Evolutionary conservation across 208 protist species (phyloP).

Genomic region (Trypanosoma cruzi): DNA sequence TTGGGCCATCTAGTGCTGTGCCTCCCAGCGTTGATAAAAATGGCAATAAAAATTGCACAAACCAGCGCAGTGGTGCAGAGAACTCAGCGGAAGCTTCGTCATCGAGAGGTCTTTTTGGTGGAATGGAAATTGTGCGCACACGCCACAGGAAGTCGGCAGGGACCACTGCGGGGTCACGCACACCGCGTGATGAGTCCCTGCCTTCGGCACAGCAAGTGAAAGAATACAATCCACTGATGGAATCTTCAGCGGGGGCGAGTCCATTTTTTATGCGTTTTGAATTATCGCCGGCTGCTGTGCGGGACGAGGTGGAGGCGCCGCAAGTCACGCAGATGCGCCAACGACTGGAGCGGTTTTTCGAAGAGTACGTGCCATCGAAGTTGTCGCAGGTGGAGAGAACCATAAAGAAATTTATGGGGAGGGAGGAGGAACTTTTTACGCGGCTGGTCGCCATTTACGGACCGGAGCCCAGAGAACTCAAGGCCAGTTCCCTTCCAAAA

Average conservation of each 20-base stretch:
- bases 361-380: constrained; percentile 44
- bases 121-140: constrained; percentile 26
- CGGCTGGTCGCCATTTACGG: constrained; percentile 46
- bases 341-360: constrained; percentile 47
- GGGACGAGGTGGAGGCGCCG: constrained; percentile 27
- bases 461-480: constrained; percentile 28
- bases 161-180: constrained; percentile 18
- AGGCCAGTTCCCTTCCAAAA: constrained; percentile 10
- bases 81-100: background rate
- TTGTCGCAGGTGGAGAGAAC: constrained; percentile 41
- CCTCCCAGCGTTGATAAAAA: background rate
- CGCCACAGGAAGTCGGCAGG: constrained; percentile 12
- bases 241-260: background rate
- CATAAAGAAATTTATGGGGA: constrained; percentile 29
- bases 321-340: constrained; percentile 15
- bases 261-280: constrained; percentile 26
- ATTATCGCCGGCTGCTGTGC: background rate
- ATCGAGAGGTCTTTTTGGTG: constrained; percentile 15
- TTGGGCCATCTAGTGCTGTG: background rate
- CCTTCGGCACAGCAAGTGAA: background rate
- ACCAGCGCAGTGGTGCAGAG: background rate
- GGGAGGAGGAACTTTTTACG: constrained; percentile 48
- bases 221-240: background rate
- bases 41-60: background rate
- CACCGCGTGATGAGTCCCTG: constrained; percentile 13